phyloP scores from a whole-genome alignment of 2,329 filamentous ascomycete species.

The Chaetomium globosum region DNA sequence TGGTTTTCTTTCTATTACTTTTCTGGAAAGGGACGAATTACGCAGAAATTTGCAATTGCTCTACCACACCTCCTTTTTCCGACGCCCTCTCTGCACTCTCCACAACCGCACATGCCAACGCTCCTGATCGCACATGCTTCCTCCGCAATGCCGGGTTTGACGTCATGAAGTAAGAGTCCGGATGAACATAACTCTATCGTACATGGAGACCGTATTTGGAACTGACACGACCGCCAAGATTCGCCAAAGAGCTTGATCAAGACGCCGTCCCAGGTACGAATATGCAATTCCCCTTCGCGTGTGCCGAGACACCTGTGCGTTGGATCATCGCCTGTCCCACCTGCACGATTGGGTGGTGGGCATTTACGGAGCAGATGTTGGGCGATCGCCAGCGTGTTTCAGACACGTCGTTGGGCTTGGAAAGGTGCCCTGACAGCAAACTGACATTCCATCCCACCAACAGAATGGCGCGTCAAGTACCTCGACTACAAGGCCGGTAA shows the following conservation, averaged over 20 bases:
- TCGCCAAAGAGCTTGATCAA: conserved; percentile 78
- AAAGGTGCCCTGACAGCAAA: background rate
- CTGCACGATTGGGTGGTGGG: conserved; percentile 11
- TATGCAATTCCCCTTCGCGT: conserved; percentile 32
- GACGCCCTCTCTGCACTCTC: background rate
- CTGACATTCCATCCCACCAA: conserved; percentile 6
- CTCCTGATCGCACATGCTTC: conserved; percentile 5
- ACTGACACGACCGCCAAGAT: conserved; percentile 53
- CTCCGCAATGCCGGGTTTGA: conserved; percentile 30
- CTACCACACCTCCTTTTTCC: background rate
- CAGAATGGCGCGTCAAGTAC: conserved; percentile 91
- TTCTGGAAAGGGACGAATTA: background rate
- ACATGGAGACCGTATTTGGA: background rate
- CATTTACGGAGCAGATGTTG: background rate
- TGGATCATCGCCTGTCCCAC: conserved; percentile 21
- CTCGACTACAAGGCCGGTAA: conserved; percentile 95
- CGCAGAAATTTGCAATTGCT: background rate
- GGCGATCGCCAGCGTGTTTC: conserved; percentile 20
- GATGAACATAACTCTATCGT: background rate
- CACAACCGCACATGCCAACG: background rate
- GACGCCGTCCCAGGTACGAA: conserved; percentile 75
- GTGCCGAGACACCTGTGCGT: conserved; percentile 22
- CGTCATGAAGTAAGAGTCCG: conserved; percentile 38
- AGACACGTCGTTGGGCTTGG: conserved; percentile 6
- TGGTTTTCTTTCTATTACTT: background rate